Conservation (phyloP, 2,329 filamentous ascomycete genomes). For the Seiridium cupressi region DNA sequence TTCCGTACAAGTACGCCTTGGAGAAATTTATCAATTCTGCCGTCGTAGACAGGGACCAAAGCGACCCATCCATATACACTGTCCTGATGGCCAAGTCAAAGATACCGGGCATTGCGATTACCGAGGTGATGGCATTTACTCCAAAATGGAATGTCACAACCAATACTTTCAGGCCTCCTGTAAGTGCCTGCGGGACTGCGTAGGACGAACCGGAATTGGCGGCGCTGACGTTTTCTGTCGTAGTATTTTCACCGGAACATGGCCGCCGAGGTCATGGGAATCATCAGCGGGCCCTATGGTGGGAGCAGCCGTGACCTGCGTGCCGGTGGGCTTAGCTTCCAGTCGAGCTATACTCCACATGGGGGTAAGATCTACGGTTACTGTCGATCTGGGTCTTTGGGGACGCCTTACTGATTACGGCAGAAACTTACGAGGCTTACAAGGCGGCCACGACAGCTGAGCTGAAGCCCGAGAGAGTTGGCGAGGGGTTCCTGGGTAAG, state of each 20-base stretch:
- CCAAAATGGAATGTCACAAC: constrained; percentile 60
- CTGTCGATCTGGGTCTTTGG: background rate
- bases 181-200: constrained; percentile 5
- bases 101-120: constrained; percentile 49
- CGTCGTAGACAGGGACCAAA: constrained; percentile 58
- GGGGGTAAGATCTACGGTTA: constrained; percentile 12
- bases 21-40: constrained; percentile 56
- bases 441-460: constrained; percentile 16
- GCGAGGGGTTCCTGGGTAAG: constrained; percentile 22
- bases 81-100: constrained; percentile 58
- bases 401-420: background rate
- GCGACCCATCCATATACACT: constrained; percentile 60
- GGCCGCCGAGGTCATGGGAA: constrained; percentile 48
- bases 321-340: constrained; percentile 27
- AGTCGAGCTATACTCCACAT: constrained; percentile 27
- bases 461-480: constrained; percentile 16
- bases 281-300: constrained; percentile 32
- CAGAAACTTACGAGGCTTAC: constrained; percentile 22
- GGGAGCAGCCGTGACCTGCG: constrained; percentile 25
- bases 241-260: constrained; percentile 57
- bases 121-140: constrained; percentile 63
- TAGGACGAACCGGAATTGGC: background rate
- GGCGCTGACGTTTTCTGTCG: background rate
- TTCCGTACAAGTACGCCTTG: constrained; percentile 47
- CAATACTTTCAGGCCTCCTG: constrained; percentile 54